Evolutionary conservation across 225 moss, liverwort and hornwort genomes (phyloP), one percentile per base, ranked within the genome.

Genomic region (Marchantia paleacea): DNA sequence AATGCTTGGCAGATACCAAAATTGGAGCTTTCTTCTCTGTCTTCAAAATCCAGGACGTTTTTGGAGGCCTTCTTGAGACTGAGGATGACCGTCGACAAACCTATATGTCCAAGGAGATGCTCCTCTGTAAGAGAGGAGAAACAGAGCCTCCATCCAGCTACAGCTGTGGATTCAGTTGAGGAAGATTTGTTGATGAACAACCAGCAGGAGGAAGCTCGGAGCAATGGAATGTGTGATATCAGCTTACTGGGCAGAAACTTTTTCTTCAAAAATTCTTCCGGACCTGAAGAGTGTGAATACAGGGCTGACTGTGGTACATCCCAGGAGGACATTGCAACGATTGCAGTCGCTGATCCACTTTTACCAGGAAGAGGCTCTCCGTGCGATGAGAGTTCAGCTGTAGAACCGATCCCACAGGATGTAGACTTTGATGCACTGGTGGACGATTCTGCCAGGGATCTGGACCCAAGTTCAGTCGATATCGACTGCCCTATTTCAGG

Each of bases 31-130:
- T 39, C 78, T 5, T 60, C 72, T 39, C 24, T 73, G 16, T 66
- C 80, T 14, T 77, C 67, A 51, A 86, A 83, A 19, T 81, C 81
- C 48, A 78, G 67, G 24, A 53, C 16, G 19, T 83, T 86, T 19
- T 62, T 72, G 20, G 76, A 53, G 39, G 81, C 80, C 12, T 72
- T 81, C 39, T 83, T 61, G 55, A 52, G 75, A 29, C 47, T 86
- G 16, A 66, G 52, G 63, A 63, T 60, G 78, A 80, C 28, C 51
- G 58, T 53, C 26, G 26, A 78, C n/a, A 60, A 72, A 12, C 29
- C 77, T 25, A 76, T 49, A 51, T 64, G 55, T 73, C 47, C 25
- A 47, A 64, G 52, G 79, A 76, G 64, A 12, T 61, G 31, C 22
- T 53, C 69, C 15, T 53, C 53, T 53, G 58, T 58, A 63, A 39